A percentile compares a stretch with the other conserved stretches of the same genome.
Conservation (phyloP, 345 rosid species). For the Gossypium arboreum region DNA sequence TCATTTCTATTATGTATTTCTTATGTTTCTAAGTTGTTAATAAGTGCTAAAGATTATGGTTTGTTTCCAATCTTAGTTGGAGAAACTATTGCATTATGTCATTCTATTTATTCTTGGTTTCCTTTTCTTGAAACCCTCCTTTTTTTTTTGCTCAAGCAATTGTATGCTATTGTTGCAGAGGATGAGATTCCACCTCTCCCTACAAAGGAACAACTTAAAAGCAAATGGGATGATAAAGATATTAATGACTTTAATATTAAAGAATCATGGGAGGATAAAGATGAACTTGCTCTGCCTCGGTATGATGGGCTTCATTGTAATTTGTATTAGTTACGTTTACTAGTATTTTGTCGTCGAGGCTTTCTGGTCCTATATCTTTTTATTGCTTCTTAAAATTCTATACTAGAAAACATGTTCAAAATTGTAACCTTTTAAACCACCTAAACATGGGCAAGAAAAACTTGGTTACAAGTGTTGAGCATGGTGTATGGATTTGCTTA, state of each 20-base stretch:
- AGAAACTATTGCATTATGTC: background rate
- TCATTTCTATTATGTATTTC: background rate
- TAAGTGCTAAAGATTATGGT: background rate
- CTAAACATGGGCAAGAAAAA: too few relatives aligned
- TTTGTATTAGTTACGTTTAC: background rate
- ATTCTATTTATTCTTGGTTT: background rate
- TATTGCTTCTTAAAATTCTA: too few relatives aligned
- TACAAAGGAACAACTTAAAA: slow-evolving; percentile 49
- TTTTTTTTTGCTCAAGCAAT: background rate
- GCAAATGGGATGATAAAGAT: slow-evolving; percentile 87
- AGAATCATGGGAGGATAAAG: slow-evolving; percentile 99
- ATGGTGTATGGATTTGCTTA: too few relatives aligned
- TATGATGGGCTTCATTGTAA: slow-evolving; percentile 30
- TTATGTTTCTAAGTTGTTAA: background rate
- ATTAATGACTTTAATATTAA: slow-evolving; percentile 75
- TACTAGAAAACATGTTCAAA: too few relatives aligned
- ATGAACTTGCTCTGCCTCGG: slow-evolving; percentile 75
- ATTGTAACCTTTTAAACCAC: too few relatives aligned
- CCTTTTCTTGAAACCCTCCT: background rate
- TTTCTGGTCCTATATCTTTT: background rate
- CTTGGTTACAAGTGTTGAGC: too few relatives aligned
- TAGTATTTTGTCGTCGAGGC: too few relatives aligned
- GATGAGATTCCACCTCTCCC: slow-evolving; percentile 58
- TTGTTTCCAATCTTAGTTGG: background rate
- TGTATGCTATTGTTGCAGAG: slow-evolving; percentile 33